A percentile compares a stretch with the other conserved stretches of the same genome.
Evolutionary conservation across 495 filamentous ascomycete species (phyloP).

Genomic region (Lasiosphaeria hispida): DNA sequence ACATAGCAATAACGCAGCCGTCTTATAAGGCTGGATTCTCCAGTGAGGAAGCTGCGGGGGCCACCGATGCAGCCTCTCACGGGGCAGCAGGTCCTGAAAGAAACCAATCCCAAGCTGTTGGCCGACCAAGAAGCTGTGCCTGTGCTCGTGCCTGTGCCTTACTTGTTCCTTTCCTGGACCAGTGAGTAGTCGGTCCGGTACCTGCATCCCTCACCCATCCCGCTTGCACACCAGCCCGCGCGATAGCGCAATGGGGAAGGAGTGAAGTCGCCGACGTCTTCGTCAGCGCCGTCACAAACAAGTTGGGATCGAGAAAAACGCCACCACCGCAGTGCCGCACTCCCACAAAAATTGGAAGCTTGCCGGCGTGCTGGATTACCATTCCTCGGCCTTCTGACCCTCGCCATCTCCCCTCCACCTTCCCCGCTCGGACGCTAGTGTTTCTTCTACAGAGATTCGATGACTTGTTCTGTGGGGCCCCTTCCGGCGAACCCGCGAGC

Average conservation of each 20-base stretch:
- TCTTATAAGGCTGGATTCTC: slow-evolving; percentile 24
- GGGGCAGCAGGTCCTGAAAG: neutral
- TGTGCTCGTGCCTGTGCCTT: neutral
- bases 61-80: neutral
- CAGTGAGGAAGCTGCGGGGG: neutral
- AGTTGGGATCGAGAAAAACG: neutral
- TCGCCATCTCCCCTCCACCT: slow-evolving; percentile 14
- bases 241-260: neutral
- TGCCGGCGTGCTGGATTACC: too few species aligned
- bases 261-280: neutral
- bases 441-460: slow-evolving; percentile 42
- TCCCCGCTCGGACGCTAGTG: slow-evolving; percentile 26
- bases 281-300: neutral
- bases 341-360: too few species aligned
- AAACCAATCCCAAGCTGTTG: slow-evolving; percentile 6
- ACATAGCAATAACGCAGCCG: slow-evolving; percentile 16
- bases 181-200: slow-evolving; percentile 14
- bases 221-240: neutral
- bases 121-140: neutral
- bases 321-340: too few species aligned
- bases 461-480: slow-evolving; percentile 38
- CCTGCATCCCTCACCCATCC: slow-evolving; percentile 16
- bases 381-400: neutral
- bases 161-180: slow-evolving; percentile 11
- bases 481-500: slow-evolving; percentile 27